Conservation (phyloP, 768 basidiomycete genomes). For the Phlebiopsis flavidoalba region DNA sequence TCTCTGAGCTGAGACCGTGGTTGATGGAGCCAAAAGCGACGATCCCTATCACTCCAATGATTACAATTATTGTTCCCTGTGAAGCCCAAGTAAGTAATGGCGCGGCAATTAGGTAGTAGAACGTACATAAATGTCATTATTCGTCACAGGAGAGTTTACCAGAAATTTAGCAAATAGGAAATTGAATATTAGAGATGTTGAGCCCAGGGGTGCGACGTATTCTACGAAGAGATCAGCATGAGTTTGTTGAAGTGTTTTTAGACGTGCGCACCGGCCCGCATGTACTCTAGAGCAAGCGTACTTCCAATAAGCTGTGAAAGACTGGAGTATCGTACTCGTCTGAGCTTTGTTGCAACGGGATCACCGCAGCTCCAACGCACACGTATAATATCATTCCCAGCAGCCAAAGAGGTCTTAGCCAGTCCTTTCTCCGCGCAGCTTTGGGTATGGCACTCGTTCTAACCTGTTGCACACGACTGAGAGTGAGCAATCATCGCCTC, state of each 20-base stretch:
- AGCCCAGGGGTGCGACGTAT: slow-evolving; percentile 95
- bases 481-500: not conserved
- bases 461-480: slow-evolving; percentile 36
- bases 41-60: slow-evolving; percentile 82
- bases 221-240: slow-evolving; percentile 37
- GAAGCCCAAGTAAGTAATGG: not conserved
- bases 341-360: not conserved
- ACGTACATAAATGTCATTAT: slow-evolving; percentile 75
- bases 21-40: slow-evolving; percentile 85
- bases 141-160: slow-evolving; percentile 81
- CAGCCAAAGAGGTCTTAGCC: slow-evolving; percentile 83
- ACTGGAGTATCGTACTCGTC: slow-evolving; percentile 32
- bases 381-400: slow-evolving; percentile 94
- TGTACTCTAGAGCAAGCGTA: slow-evolving; percentile 81
- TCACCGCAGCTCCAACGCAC: slow-evolving; percentile 35
- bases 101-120: slow-evolving; percentile 2
- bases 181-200: slow-evolving; percentile 92
- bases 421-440: slow-evolving; percentile 67
- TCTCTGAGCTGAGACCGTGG: slow-evolving; percentile 69
- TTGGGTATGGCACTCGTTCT: slow-evolving; percentile 75
- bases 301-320: slow-evolving; percentile 84
- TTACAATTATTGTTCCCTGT: slow-evolving; percentile 78
- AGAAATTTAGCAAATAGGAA: slow-evolving; percentile 90
- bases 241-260: slow-evolving; percentile 7
- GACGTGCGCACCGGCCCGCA: slow-evolving; percentile 61